Percentiles rank a stretch among this genome's conserved stretches.
Evolutionary conservation across 208 protist species (phyloP).

Genomic region (Blastocrithidia nonstop): DNA sequence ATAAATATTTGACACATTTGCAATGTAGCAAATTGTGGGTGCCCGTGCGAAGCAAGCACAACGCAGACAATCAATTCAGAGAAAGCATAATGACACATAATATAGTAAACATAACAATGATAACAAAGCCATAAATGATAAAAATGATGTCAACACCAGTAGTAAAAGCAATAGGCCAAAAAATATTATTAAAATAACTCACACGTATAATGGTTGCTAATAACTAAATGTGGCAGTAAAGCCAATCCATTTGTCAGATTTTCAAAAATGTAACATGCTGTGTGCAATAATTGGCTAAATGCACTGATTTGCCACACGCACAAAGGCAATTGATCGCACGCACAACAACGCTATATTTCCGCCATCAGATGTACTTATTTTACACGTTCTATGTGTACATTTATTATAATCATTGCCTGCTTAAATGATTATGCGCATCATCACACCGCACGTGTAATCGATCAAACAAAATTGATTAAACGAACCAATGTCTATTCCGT

Average conservation of each 20-base stretch:
- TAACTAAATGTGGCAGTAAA: too few species aligned
- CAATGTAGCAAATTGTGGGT: slow-evolving; percentile 15
- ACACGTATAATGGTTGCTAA: too few species aligned
- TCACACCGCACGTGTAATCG: slow-evolving; percentile 28
- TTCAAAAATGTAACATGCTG: slow-evolving; percentile 45
- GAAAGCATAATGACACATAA: slow-evolving; percentile 3
- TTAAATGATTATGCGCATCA: slow-evolving; percentile 36
- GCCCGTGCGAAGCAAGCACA: too few species aligned
- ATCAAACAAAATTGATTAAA: slow-evolving; percentile 65
- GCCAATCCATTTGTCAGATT: background rate
- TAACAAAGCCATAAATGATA: background rate
- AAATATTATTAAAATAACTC: background rate
- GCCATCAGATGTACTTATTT: slow-evolving; percentile 75
- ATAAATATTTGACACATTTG: slow-evolving; percentile 36
- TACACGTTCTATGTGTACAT: slow-evolving; percentile 67
- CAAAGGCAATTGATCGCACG: slow-evolving; percentile 65
- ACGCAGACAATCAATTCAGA: too few species aligned
- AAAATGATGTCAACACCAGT: background rate
- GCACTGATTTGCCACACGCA: slow-evolving; percentile 70
- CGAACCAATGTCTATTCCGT: slow-evolving; percentile 57
- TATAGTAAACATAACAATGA: background rate
- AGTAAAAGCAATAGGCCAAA: background rate
- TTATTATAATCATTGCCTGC: slow-evolving; percentile 60
- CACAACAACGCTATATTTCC: slow-evolving; percentile 86
- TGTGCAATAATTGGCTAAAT: slow-evolving; percentile 66